Evolutionary conservation across 495 filamentous ascomycete genomes (phyloP).

Genomic region (Aspergillus homomorphus): DNA sequence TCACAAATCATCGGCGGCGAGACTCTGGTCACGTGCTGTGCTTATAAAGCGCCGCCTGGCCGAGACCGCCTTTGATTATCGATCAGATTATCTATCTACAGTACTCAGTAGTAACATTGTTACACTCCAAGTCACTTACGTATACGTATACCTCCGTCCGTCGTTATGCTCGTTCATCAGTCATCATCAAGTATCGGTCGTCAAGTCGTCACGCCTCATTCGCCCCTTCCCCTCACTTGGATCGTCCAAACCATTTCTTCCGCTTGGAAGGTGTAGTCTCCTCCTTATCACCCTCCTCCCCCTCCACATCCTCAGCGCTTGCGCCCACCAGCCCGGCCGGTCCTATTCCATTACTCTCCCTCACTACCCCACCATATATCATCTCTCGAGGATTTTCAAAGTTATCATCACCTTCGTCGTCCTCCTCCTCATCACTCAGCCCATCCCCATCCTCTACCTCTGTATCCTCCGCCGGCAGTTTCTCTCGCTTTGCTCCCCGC

Average conservation of each 20-base stretch:
- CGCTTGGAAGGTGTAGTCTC: conserved; percentile 18
- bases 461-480: conserved; percentile 19
- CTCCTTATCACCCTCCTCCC: conserved; percentile 23
- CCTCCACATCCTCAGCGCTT: conserved; percentile 11
- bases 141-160: too few relatives aligned
- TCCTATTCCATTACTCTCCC: background rate
- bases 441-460: conserved; percentile 17
- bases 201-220: background rate
- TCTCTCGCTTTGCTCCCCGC: conserved; percentile 20
- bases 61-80: conserved; percentile 20
- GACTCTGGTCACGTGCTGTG: conserved; percentile 15
- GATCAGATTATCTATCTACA: conserved; percentile 5
- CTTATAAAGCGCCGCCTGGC: conserved; percentile 9
- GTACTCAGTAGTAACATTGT: too few relatives aligned
- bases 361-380: background rate
- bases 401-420: conserved; percentile 9
- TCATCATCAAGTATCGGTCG: conserved; percentile 12
- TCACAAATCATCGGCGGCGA: conserved; percentile 9
- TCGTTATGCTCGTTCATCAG: conserved; percentile 5
- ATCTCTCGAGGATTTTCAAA: conserved; percentile 2
- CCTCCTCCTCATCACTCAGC: conserved; percentile 25
- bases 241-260: conserved; percentile 43
- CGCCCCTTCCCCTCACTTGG: conserved; percentile 16
- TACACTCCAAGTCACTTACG: too few relatives aligned
- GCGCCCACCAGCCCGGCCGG: background rate